Conservation (phyloP, 176 grass and related monocot species). For the Stipa capillata region DNA sequence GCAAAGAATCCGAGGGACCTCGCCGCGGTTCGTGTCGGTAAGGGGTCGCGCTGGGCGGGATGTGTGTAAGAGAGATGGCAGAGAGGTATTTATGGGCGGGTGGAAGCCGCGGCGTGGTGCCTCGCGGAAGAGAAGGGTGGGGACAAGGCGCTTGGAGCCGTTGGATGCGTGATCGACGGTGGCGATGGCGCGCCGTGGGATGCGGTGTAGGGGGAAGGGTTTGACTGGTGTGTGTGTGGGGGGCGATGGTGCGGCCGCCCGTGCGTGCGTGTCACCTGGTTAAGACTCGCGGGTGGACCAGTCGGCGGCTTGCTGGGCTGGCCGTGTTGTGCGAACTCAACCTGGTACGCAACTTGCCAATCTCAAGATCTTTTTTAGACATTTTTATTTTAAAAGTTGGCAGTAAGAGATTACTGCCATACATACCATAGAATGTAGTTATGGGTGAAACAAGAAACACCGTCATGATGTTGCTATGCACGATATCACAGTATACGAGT, state of each 20-base stretch:
- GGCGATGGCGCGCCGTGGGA: not conserved
- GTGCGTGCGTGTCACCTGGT: too few relatives aligned
- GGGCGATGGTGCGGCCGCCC: not conserved
- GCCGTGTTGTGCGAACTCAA: not conserved
- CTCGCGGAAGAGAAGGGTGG: too few relatives aligned
- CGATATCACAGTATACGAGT: too few relatives aligned
- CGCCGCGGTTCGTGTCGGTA: not conserved
- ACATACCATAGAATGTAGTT: too few relatives aligned
- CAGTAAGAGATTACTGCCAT: too few relatives aligned
- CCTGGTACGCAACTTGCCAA: too few relatives aligned
- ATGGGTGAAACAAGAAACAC: too few relatives aligned
- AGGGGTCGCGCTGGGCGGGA: not conserved
- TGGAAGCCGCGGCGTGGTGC: not conserved
- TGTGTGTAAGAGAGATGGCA: not conserved
- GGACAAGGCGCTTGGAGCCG: rapidly evolving
- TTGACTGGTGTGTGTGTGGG: slow-evolving; percentile 23
- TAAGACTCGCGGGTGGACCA: too few relatives aligned
- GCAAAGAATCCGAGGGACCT: not conserved
- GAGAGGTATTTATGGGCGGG: slow-evolving; percentile 29
- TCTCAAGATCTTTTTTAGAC: too few relatives aligned
- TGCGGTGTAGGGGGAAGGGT: not conserved
- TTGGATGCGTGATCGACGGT: slow-evolving; percentile 2
- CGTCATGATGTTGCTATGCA: too few relatives aligned
- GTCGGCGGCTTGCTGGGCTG: not conserved
- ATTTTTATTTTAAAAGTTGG: too few relatives aligned